These are phyloP conservation scores for Smithsoniella earleae DNA, from an alignment of 163 green algal genomes.

Conservation along the genomic window DNA sequence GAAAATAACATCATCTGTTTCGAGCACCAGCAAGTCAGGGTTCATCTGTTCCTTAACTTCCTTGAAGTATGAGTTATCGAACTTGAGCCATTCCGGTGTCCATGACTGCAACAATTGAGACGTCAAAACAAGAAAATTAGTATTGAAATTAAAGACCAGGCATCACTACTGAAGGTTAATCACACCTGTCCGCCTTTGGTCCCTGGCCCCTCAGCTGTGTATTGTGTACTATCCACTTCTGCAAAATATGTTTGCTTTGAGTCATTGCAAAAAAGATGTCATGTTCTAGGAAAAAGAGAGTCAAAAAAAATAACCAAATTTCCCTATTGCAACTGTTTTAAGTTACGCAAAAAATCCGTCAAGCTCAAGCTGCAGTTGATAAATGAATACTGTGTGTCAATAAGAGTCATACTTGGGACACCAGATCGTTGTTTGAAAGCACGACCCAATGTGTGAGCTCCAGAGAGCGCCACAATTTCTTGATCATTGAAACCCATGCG, in stretches of 20 bases:
- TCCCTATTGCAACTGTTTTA: no score
- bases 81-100: constrained; percentile 86
- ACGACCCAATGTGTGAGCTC: constrained; percentile 61
- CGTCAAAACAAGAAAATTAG: no score
- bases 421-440: constrained; percentile 24
- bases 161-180: no score
- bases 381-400: no score
- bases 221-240: constrained; percentile 55
- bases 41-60: constrained; percentile 72
- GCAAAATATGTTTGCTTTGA: no score
- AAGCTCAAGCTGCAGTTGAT: no score
- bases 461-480: constrained; percentile 89
- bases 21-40: constrained; percentile 75
- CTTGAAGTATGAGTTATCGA: constrained; percentile 86
- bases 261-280: no score
- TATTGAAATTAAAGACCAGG: no score
- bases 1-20: constrained; percentile 77
- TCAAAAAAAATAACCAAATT: no score
- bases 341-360: no score
- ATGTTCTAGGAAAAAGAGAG: no score
- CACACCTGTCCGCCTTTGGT: constrained; percentile 62
- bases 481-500: constrained; percentile 78
- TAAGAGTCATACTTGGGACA: not conserved
- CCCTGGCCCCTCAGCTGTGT: constrained; percentile 60
- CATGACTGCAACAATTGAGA: no score